Evolutionary conservation across 164 flowering plant species (phyloP).

Genomic region (Umbilicus rupestris): DNA sequence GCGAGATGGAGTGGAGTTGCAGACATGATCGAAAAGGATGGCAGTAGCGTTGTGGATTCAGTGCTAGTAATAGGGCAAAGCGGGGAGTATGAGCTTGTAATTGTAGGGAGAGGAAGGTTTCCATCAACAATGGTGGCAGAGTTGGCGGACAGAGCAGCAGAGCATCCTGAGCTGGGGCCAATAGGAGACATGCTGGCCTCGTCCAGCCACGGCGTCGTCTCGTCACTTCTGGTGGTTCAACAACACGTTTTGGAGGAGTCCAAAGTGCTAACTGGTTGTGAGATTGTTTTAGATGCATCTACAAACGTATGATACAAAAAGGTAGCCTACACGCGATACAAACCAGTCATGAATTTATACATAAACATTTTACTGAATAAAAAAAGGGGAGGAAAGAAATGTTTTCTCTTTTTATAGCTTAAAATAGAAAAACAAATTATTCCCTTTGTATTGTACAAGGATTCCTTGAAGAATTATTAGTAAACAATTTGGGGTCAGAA

Average conservation of each 20-base stretch:
- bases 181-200: slow-evolving; percentile 59
- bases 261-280: background rate
- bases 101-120: slow-evolving; percentile 51
- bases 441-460: too few species aligned
- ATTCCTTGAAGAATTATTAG: too few species aligned
- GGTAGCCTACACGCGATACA: background rate
- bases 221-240: slow-evolving; percentile 65
- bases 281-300: background rate
- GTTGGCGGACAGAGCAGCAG: slow-evolving; percentile 24
- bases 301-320: background rate
- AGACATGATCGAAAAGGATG: slow-evolving; percentile 33
- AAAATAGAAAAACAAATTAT: too few species aligned
- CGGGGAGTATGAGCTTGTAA: slow-evolving; percentile 40
- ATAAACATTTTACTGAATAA: too few species aligned
- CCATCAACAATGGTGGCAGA: slow-evolving; percentile 38
- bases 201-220: slow-evolving; percentile 25
- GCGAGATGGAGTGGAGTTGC: slow-evolving; percentile 23
- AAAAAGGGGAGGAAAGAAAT: too few species aligned
- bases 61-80: slow-evolving; percentile 35
- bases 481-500: too few species aligned
- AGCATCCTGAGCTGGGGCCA: slow-evolving; percentile 32
- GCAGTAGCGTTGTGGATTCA: slow-evolving; percentile 27
- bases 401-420: too few species aligned
- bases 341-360: too few species aligned
- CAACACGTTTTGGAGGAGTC: slow-evolving; percentile 26